Evolutionary conservation across 371 early-diverging fungal species (phyloP).

Genomic region (Fennellomyces sp.): DNA sequence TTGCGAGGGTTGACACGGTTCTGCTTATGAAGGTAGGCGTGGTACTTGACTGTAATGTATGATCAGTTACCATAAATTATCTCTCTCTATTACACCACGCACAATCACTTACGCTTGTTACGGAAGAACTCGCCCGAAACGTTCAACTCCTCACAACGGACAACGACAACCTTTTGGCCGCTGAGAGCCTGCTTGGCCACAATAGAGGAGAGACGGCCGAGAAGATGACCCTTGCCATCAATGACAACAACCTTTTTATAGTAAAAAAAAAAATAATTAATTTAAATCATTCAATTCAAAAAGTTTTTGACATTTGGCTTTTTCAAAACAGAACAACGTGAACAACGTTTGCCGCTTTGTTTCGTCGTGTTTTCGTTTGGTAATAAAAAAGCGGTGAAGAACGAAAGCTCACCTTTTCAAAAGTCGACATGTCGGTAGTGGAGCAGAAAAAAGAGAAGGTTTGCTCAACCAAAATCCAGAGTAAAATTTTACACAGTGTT

Average conservation of each 20-base stretch:
- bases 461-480: constrained; percentile 1
- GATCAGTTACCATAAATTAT: no score
- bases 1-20: constrained; percentile 97
- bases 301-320: no score
- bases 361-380: neutral
- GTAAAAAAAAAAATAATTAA: neutral
- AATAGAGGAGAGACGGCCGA: constrained; percentile 98
- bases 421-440: constrained; percentile 39
- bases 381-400: neutral
- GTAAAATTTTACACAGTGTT: neutral
- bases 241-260: constrained; percentile 92
- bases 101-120: constrained; percentile 88
- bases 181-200: constrained; percentile 98
- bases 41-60: constrained; percentile 90
- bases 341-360: neutral
- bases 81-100: neutral
- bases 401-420: constrained; percentile 38
- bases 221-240: constrained; percentile 99
- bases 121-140: constrained; percentile 98
- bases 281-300: no score
- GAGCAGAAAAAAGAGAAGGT: constrained; percentile 21
- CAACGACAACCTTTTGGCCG: constrained; percentile 98
- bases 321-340: neutral
- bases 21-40: constrained; percentile 98
- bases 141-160: constrained; percentile 98